Base-by-base conservation (phyloP, 148 eudicot species). In the Camellia granthamiana region DNA sequence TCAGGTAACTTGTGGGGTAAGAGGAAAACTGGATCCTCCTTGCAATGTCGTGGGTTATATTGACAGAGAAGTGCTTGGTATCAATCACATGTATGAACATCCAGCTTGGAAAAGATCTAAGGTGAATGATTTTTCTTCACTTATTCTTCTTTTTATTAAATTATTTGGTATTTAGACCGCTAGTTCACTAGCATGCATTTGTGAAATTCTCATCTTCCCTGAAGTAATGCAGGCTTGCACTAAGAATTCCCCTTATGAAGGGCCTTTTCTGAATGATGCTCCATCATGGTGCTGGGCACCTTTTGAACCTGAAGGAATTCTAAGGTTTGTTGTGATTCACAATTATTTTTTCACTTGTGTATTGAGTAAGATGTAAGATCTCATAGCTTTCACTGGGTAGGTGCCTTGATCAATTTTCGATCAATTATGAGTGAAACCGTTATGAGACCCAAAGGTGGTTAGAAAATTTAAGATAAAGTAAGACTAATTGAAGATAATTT, bases 31-130 rank as follows among this genome's bases (percentile, higher is more conserved):
- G 60, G 83, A 87, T 86, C 94, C 94, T 64, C 91, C 95, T 43
- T 95, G 98, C 86, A 95, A 95, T 83, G 93, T 96, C 55, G 97
- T 88, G 60, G 97, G 98, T 63, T 95, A 90, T 85, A 85, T 95
- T 58, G 98, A 95, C 83, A 88, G 97, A 79, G 58, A 82, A 76
- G 79, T 95, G 80, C 87, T 89, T 46, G 98, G 98, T 21, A 85
- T 91, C 67, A 90, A 90, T 76, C 98, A 95, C 73, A 63, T 95
- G 90, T 95, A 95, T 88, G 86, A 75, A 61, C 86, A 86, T 80
- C 98, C 98, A 72, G 98, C 89, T 46, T 95, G 98, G 98, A 93
- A 84, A 85, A 90, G 96, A 89, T 93, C 93, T 72, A 91, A 93
- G 89, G 98, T 87, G 38, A 42, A 77, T 82, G 55, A 68, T 77